Base-by-base conservation (phyloP, 176 grass and related monocot genomes). In the Raddia guianensis region DNA sequence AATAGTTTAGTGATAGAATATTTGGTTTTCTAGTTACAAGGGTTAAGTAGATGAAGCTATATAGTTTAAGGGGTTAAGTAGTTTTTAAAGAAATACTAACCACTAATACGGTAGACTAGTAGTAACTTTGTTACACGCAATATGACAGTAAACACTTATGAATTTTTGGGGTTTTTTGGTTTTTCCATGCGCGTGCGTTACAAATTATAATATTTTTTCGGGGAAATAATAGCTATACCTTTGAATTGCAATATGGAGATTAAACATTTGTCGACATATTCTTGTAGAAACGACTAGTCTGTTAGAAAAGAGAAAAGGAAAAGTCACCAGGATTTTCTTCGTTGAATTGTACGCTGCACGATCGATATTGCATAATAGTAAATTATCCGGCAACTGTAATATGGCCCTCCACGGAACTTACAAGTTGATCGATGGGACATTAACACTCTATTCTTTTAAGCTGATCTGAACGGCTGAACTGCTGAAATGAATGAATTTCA, bases 111-210 rank as follows among this genome's bases (percentile, higher is more conserved):
- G 34, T 4, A 27, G 27, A 27, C 27, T 27, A 27, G 27, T 27
- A 72, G 0, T 21, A 59, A 59, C 1, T 35, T 27, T 45, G 44
- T 11, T 7, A 15, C 9, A 21, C 7, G 65, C 12, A 43, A 54
- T 37, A 53, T 40, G 57, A 64, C 10, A 46, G 2, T 65, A 79
- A 47, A 11, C 15, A 34, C 10, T 47, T 49, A 15, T 14, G 56
- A 72, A 70, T 44, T 15, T 44, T 15, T 14, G 37, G 48, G 7
- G 47, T 9, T 72, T 18, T 34, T 10, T 8, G 42, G 46, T 16
- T 56, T 66, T 80, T 81, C 77, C 70, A 75, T 67, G 62, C 77
- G 27, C n/a, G n/a, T n/a, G n/a, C n/a, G n/a, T n/a, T n/a, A n/a
- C n/a, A n/a, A n/a, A n/a, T n/a, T n/a, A n/a, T n/a, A n/a, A n/a